Conservation (phyloP, 2,329 filamentous ascomycete genomes). For the Ambrosiella beaveri region DNA sequence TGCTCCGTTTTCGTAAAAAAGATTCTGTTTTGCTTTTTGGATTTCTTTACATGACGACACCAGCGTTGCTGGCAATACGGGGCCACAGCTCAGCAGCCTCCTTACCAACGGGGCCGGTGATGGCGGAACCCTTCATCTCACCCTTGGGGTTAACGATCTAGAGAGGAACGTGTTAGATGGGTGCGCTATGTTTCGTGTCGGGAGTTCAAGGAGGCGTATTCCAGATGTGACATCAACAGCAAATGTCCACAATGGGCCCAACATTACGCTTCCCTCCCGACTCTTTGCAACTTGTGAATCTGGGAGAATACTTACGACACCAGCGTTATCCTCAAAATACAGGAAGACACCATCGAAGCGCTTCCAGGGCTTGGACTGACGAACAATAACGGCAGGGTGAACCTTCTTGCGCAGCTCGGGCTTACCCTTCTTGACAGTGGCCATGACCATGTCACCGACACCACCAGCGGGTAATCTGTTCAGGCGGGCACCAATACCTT, state of each 20-base stretch:
- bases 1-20: constrained; percentile 10
- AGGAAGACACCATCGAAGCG: constrained; percentile 95
- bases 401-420: constrained; percentile 99
- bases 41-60: constrained; percentile 90
- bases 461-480: constrained; percentile 94
- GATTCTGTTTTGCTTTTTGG: constrained; percentile 16
- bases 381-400: constrained; percentile 97
- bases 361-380: constrained; percentile 99
- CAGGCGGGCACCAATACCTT: constrained; percentile 91
- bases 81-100: constrained; percentile 99
- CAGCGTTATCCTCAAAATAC: constrained; percentile 99
- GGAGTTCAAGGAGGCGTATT: no score
- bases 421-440: constrained; percentile 99
- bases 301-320: constrained; percentile 55
- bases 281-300: not conserved
- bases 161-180: not conserved
- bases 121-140: constrained; percentile 99
- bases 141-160: constrained; percentile 99
- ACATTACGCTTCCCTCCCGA: no score
- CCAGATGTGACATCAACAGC: no score
- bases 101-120: constrained; percentile 98
- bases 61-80: constrained; percentile 99
- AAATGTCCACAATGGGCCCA: no score
- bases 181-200: no score
- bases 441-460: constrained; percentile 99